Evolutionary conservation across 768 basidiomycete species (phyloP), one percentile per base, ranked within the genome.

Genomic region (Asterophora parasitica): DNA sequence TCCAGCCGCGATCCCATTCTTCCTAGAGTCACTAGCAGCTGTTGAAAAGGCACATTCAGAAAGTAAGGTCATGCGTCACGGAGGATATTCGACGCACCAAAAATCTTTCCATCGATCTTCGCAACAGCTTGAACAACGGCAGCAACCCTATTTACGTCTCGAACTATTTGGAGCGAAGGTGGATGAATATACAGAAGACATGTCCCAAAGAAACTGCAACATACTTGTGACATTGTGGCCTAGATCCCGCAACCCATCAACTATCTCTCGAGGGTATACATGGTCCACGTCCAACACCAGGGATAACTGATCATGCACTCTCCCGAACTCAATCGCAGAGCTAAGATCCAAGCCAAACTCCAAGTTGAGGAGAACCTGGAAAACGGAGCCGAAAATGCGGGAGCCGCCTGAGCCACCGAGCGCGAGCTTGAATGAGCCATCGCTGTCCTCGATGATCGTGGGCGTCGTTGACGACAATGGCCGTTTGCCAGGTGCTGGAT

Each of bases 1-100:
- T 3, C 88, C 93, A 39, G 88, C 82, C 4, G 93, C 88, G 34
- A 92, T 77, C n/a, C 92, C 92, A 53, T 92, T 88, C 73, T 94
- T 95, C 61, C 92, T 78, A 15, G 88, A 91, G 65, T 96, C 93
- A 61, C 88, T 91, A 7, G 89, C 86, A 51, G 90, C 92, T 88
- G 55, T 36, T 19, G 19, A 31, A 13, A 46, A 15, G 31, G 19
- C 20, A 20, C 36, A 19, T 17, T 44, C 26, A 54, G 9, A 44
- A 23, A 32, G 33, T 28, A 39, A 54, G 26, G 56, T 38, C 28
- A 10, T 23, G 23, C 30, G 12, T 2, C 26, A 17, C 28, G 43
- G 51, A 49, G 49, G 30, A 6, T 12, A 45, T 41, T 28, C 20
- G 30, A 65, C 82, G 39, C 54, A 88, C 88, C 88, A 53, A 75